Conservation (phyloP, 192 early-diverging fungal species). For the Spinellus fusiger region DNA sequence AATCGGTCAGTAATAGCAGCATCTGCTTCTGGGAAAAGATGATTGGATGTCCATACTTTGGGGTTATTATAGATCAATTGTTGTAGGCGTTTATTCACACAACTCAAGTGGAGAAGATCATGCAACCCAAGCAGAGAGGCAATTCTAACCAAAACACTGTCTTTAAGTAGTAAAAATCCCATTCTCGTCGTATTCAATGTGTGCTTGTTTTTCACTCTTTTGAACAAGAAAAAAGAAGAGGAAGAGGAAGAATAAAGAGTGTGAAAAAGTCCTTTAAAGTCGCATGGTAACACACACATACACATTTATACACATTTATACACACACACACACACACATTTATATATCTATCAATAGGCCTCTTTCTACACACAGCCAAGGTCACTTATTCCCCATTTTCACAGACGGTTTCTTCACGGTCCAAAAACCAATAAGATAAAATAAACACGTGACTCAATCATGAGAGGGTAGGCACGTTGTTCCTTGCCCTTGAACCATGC, state of each 20-base stretch:
- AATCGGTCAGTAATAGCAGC: slow-evolving; percentile 16
- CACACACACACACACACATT: not conserved
- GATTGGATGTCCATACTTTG: slow-evolving; percentile 1
- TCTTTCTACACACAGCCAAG: too few relatives aligned
- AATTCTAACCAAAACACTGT: not conserved
- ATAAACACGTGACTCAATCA: too few relatives aligned
- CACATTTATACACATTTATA: not conserved
- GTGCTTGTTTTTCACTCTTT: not conserved
- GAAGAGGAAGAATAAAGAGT: too few relatives aligned
- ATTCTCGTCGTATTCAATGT: not conserved
- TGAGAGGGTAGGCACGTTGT: too few relatives aligned
- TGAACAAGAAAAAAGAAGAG: too few relatives aligned
- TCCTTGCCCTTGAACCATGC: too few relatives aligned
- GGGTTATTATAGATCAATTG: slow-evolving; percentile 10
- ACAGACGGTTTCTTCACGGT: too few relatives aligned
- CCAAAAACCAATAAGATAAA: too few relatives aligned
- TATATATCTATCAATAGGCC: not conserved
- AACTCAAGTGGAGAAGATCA: not conserved
- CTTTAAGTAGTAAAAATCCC: not conserved
- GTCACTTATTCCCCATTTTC: not conserved
- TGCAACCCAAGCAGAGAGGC: not conserved
- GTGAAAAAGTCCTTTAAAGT: too few relatives aligned
- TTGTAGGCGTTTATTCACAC: not conserved
- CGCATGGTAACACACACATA: not conserved
- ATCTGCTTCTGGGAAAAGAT: slow-evolving; percentile 16